These are phyloP conservation scores for Begonia fuchsioides DNA, from an alignment of 306 rosid genomes.

Conservation along the genomic window DNA sequence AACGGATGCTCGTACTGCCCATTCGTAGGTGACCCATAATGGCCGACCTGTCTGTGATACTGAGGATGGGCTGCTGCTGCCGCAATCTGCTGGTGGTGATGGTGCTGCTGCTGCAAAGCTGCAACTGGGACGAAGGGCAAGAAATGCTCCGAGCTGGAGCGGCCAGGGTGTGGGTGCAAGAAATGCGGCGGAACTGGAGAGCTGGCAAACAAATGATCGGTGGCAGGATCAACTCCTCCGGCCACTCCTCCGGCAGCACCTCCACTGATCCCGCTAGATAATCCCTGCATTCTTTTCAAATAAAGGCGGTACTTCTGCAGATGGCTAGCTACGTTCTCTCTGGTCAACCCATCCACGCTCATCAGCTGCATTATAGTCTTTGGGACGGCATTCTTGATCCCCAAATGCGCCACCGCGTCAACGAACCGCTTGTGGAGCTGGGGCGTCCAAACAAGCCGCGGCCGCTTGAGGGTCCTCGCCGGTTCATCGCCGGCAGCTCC, in stretches of 20 bases:
- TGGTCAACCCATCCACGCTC: constrained; percentile 92
- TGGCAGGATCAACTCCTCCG: constrained; percentile 43
- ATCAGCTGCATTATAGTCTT: constrained; percentile 99
- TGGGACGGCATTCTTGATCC: constrained; percentile 91
- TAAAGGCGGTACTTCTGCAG: constrained; percentile 89
- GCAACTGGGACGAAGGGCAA: constrained; percentile 77
- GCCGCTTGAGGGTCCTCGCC: constrained; percentile 85
- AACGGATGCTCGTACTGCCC: constrained; percentile 82
- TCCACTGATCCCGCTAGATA: constrained; percentile 29
- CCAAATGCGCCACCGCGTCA: constrained; percentile 89
- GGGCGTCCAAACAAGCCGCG: constrained; percentile 94
- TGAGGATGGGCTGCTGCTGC: constrained; percentile 33
- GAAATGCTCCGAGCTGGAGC: constrained; percentile 71
- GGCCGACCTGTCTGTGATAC: constrained; percentile 67
- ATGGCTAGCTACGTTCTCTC: constrained; percentile 95
- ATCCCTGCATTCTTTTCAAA: constrained; percentile 87
- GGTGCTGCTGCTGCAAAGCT: constrained; percentile 70
- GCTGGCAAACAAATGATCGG: constrained; percentile 85
- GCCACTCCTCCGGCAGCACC: too few relatives aligned
- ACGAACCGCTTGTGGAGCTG: constrained; percentile 94
- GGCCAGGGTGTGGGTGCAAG: constrained; percentile 52
- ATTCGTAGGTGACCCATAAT: constrained; percentile 74
- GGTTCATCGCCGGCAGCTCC: constrained; percentile 85
- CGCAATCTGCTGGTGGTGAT: constrained; percentile 48
- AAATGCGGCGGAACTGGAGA: constrained; percentile 84